Percentiles rank a stretch among this genome's conserved stretches.
Conservation (phyloP, 495 filamentous ascomycete species). For the Xylaria intraflava region DNA sequence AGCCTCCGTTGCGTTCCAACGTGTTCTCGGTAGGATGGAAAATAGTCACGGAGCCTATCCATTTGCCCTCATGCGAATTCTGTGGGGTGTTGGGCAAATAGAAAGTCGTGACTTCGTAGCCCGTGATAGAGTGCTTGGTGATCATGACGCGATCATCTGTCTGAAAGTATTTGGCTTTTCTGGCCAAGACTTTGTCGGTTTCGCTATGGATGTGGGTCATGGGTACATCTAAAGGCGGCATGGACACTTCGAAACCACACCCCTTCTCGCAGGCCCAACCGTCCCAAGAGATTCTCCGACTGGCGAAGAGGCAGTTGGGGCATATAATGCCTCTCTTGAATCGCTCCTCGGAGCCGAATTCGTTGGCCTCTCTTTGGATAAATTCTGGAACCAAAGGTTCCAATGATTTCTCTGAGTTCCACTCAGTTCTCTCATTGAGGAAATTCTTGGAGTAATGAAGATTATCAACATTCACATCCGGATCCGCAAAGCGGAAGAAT, state of each 20-base stretch:
- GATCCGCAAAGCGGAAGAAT: conserved; percentile 50
- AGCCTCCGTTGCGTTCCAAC: conserved; percentile 45
- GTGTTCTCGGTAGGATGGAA: conserved; percentile 49
- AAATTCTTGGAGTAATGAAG: conserved; percentile 55
- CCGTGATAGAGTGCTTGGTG: conserved; percentile 12
- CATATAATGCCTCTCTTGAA: conserved; percentile 61
- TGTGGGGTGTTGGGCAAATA: conserved; percentile 24
- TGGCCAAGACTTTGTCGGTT: background rate
- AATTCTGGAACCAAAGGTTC: conserved; percentile 34
- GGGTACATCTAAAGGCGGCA: conserved; percentile 37
- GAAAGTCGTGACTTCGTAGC: conserved; percentile 26
- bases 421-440: conserved; percentile 38
- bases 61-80: background rate
- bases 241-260: conserved; percentile 42
- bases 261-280: conserved; percentile 55
- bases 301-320: conserved; percentile 59
- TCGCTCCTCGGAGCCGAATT: conserved; percentile 30
- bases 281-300: conserved; percentile 54
- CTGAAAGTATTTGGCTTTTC: background rate
- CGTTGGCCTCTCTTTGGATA: background rate
- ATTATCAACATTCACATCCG: conserved; percentile 20
- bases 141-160: background rate
- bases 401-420: conserved; percentile 15
- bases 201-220: conserved; percentile 8
- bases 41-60: conserved; percentile 55